These are phyloP conservation scores for Zelonia costaricensis DNA, from an alignment of 208 protist species.

Conservation along the genomic window DNA sequence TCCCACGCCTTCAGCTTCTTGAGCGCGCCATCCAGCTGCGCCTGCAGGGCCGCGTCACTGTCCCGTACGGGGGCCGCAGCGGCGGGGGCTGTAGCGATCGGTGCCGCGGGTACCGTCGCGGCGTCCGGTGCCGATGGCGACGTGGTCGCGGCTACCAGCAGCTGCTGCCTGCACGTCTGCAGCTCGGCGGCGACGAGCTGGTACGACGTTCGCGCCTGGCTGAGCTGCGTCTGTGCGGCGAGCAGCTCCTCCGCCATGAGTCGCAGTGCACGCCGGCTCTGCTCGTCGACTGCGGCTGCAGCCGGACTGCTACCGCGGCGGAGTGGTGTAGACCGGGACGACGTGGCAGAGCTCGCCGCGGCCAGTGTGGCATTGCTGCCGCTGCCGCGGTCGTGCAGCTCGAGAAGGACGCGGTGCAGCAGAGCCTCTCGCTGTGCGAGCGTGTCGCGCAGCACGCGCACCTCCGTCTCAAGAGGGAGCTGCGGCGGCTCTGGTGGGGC, in stretches of 20 bases:
- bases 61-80: too few relatives aligned
- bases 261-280: conserved; percentile 20
- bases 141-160: too few relatives aligned
- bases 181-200: conserved; percentile 22
- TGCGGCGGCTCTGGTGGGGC: not conserved
- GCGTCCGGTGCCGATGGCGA: not conserved
- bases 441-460: conserved; percentile 18
- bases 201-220: conserved; percentile 22
- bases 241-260: conserved; percentile 21
- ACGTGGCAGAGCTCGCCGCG: too few relatives aligned
- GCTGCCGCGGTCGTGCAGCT: conserved; percentile 8
- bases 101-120: conserved; percentile 5
- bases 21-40: conserved; percentile 32
- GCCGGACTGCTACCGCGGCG: not conserved
- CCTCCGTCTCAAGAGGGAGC: conserved; percentile 3
- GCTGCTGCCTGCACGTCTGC: not conserved
- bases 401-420: conserved; percentile 25
- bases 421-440: conserved; percentile 29
- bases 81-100: not conserved
- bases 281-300: conserved; percentile 4
- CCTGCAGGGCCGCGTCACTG: conserved; percentile 17
- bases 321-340: too few relatives aligned
- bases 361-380: not conserved
- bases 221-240: conserved; percentile 23
- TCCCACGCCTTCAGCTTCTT: conserved; percentile 68